phyloP scores from a whole-genome alignment of 2,329 filamentous ascomycete genomes.

The Aspergillus fijiensis region DNA sequence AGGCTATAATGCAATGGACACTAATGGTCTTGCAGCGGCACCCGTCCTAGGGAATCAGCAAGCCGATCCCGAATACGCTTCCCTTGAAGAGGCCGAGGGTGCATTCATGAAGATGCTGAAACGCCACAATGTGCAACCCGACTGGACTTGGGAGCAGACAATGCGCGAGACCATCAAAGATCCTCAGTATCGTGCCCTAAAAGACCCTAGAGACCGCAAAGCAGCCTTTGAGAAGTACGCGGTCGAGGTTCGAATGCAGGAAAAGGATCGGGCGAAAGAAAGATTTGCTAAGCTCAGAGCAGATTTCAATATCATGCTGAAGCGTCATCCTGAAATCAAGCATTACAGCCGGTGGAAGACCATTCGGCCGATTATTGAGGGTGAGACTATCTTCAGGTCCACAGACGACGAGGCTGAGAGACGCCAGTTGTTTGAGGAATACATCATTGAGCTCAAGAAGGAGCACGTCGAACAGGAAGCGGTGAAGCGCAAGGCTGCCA shows the following conservation, averaged over 20 bases:
- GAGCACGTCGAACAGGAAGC: slow-evolving; percentile 73
- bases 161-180: slow-evolving; percentile 85
- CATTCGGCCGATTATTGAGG: slow-evolving; percentile 87
- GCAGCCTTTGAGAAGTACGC: slow-evolving; percentile 94
- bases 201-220: slow-evolving; percentile 87
- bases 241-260: slow-evolving; percentile 82
- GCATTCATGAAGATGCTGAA: slow-evolving; percentile 90
- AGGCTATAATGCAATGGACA: slow-evolving; percentile 44
- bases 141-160: slow-evolving; percentile 91
- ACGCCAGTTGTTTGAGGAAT: slow-evolving; percentile 89
- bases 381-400: slow-evolving; percentile 91
- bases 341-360: slow-evolving; percentile 98
- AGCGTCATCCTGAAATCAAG: slow-evolving; percentile 94
- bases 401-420: slow-evolving; percentile 85
- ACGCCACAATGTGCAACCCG: slow-evolving; percentile 79
- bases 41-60: slow-evolving; percentile 41
- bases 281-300: slow-evolving; percentile 84
- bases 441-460: slow-evolving; percentile 81
- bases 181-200: slow-evolving; percentile 86
- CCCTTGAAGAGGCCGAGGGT: slow-evolving; percentile 82
- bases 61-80: slow-evolving; percentile 74
- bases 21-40: slow-evolving; percentile 42
- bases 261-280: slow-evolving; percentile 93
- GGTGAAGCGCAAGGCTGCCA: slow-evolving; percentile 71
- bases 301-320: slow-evolving; percentile 95